Conservation (phyloP, 768 basidiomycete species). For the Tylopilus felleus region DNA sequence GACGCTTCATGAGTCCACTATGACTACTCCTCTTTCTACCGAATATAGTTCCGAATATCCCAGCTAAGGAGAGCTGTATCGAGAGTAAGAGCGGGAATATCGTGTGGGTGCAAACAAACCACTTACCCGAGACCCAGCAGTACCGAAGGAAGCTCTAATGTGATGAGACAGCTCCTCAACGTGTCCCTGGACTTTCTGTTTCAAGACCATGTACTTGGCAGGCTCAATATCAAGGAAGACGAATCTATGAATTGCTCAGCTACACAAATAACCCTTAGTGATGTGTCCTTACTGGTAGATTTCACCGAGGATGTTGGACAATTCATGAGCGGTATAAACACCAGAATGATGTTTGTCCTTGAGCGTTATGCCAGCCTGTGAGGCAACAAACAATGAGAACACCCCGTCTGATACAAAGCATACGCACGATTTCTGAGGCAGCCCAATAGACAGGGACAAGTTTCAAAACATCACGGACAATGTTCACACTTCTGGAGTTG, state of each 20-base stretch:
- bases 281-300: slow-evolving; percentile 57
- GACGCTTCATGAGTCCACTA: slow-evolving; percentile 51
- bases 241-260: slow-evolving; percentile 44
- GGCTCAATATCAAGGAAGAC: slow-evolving; percentile 72
- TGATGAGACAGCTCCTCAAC: slow-evolving; percentile 50
- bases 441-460: slow-evolving; percentile 67
- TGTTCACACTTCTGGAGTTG: slow-evolving; percentile 53
- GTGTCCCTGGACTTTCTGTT: slow-evolving; percentile 48
- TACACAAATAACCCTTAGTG: not conserved
- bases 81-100: not conserved
- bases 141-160: slow-evolving; percentile 52
- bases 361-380: slow-evolving; percentile 68
- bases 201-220: slow-evolving; percentile 53
- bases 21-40: slow-evolving; percentile 40
- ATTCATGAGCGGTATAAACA: slow-evolving; percentile 56
- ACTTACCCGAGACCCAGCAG: slow-evolving; percentile 44
- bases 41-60: slow-evolving; percentile 50
- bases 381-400: not conserved
- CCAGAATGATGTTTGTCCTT: slow-evolving; percentile 58
- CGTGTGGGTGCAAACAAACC: not conserved
- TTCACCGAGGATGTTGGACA: slow-evolving; percentile 62
- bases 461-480: slow-evolving; percentile 67
- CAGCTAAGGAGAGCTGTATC: slow-evolving; percentile 32
- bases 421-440: slow-evolving; percentile 61
- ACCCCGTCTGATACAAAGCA: not conserved